Conservation (phyloP, 257 asterid species). For the Ocimum tenuiflorum region DNA sequence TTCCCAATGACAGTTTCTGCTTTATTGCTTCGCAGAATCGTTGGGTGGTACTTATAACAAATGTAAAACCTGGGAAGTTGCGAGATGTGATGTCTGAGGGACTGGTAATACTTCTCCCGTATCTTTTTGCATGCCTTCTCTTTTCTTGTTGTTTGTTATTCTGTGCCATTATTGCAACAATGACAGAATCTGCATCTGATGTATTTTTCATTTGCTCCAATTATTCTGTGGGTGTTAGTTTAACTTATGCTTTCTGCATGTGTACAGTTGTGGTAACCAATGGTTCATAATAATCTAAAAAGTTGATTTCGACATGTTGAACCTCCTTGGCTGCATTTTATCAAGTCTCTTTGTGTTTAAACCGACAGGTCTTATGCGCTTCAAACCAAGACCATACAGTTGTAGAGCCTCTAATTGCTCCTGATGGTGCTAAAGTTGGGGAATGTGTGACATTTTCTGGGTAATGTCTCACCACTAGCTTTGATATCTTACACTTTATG, state of each 20-base stretch:
- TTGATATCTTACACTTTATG: constrained; percentile 42
- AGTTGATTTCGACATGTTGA: neutral
- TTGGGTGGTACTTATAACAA: constrained; percentile 74
- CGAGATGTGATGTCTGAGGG: constrained; percentile 96
- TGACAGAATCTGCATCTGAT: neutral
- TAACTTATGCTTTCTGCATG: neutral
- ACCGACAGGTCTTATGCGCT: constrained; percentile 78
- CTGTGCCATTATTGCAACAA: neutral
- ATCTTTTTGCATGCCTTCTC: neutral
- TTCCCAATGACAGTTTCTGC: constrained; percentile 6
- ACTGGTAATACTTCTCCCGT: constrained; percentile 47
- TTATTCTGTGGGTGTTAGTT: neutral
- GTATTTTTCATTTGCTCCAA: neutral
- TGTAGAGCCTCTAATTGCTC: constrained; percentile 81
- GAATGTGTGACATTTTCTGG: constrained; percentile 71
- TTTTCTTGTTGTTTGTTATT: neutral
- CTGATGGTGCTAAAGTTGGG: constrained; percentile 79
- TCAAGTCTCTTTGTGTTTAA: neutral
- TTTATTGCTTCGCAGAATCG: constrained; percentile 57
- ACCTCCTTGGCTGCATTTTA: neutral
- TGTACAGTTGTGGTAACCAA: neutral
- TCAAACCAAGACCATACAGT: constrained; percentile 70
- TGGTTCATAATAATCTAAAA: neutral
- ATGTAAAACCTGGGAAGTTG: constrained; percentile 86
- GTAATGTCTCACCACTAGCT: constrained; percentile 28